These are phyloP conservation scores for Talaromyces sp. DNA, from an alignment of 2,329 filamentous ascomycete genomes.

Conservation along the genomic window DNA sequence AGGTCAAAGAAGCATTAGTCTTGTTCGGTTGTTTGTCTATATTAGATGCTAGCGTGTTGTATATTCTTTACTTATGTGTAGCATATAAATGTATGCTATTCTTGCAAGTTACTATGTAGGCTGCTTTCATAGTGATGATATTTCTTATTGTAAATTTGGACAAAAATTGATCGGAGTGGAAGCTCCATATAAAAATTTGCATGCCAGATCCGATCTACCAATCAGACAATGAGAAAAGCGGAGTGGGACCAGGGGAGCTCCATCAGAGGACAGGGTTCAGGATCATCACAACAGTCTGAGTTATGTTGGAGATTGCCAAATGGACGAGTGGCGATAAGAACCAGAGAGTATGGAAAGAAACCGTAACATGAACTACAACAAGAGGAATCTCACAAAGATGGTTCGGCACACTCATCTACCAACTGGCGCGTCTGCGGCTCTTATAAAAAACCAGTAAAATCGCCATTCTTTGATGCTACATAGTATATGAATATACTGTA, in stretches of 20 bases:
- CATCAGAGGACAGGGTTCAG: no score
- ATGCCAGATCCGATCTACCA: neutral
- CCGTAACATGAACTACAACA: neutral
- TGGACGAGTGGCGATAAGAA: neutral
- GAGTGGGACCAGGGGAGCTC: conserved; percentile 5
- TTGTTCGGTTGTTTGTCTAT: conserved; percentile 15
- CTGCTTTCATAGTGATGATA: no score
- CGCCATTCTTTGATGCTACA: neutral
- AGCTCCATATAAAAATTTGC: conserved; percentile 3
- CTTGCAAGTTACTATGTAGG: no score
- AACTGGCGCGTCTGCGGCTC: conserved; percentile 1
- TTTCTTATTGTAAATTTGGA: no score
- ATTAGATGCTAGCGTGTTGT: neutral
- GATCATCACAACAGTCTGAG: neutral
- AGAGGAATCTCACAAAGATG: neutral
- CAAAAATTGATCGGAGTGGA: neutral
- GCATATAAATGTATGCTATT: neutral
- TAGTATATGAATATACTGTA: neutral
- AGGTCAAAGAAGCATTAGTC: conserved; percentile 40
- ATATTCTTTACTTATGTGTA: neutral
- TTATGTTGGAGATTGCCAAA: neutral
- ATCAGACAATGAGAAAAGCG: neutral
- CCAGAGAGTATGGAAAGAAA: neutral
- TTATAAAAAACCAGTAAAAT: neutral
- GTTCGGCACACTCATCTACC: neutral